phyloP scores from a whole-genome alignment of 1,284 basidiomycete species.

The Ganoderma resinaceum region DNA sequence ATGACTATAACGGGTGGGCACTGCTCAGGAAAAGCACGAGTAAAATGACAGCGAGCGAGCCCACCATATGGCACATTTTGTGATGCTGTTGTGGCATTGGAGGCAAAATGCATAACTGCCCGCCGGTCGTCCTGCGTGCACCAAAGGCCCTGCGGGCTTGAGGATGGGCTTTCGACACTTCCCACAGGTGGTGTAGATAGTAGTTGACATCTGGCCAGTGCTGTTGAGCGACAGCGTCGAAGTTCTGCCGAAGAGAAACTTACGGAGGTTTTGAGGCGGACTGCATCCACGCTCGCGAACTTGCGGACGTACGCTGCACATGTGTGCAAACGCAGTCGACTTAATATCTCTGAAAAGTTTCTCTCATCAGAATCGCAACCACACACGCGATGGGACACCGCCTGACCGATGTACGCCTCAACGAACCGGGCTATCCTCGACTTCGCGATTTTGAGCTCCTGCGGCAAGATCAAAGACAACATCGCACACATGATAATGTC shows the following conservation, averaged over 20 bases:
- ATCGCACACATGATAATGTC: conserved; percentile 81
- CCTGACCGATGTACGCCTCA: conserved; percentile 73
- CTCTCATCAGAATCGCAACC: neutral
- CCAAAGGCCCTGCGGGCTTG: conserved; percentile 15
- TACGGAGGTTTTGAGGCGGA: conserved; percentile 60
- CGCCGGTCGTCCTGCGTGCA: conserved; percentile 38
- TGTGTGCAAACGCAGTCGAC: conserved; percentile 63
- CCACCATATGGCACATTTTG: conserved; percentile 76
- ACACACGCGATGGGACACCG: neutral
- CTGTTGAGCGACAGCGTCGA: conserved; percentile 10
- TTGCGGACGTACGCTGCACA: conserved; percentile 78
- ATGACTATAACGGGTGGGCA: conserved; percentile 50
- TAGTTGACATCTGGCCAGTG: conserved; percentile 63
- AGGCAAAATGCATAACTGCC: conserved; percentile 53
- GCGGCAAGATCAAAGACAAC: conserved; percentile 62
- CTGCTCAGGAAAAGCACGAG: neutral
- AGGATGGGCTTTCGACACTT: conserved; percentile 67
- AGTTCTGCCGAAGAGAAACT: conserved; percentile 21
- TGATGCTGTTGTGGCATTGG: conserved; percentile 55
- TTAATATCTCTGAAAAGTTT: conserved; percentile 58
- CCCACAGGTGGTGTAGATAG: conserved; percentile 70
- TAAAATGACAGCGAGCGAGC: conserved; percentile 31
- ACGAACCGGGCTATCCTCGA: conserved; percentile 59
- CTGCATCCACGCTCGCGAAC: conserved; percentile 55
- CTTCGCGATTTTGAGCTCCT: conserved; percentile 58